Base-by-base conservation (phyloP, 208 protist species). In the Leishmania lainsoni region DNA sequence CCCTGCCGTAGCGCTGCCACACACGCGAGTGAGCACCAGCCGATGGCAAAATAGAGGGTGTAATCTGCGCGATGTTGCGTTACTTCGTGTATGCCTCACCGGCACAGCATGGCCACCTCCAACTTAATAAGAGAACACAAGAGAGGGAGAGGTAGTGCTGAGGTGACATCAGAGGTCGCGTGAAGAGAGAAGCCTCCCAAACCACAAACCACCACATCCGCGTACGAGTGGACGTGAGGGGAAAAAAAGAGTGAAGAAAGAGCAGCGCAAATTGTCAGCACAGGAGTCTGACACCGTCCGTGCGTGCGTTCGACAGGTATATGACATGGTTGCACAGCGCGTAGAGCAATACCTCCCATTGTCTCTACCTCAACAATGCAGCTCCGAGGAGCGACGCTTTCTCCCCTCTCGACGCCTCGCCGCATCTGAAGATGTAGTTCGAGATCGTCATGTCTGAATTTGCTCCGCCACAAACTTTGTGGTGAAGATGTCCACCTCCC, bases 401-500 rank as follows among this genome's bases (percentile, higher is more conserved):
- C 42, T 54, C 20, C 1, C 69, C 69, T n/a, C 39, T 32, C 54
- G 10, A 54, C 20, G 42, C 48, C 10, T n/a, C 32, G 20, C 26
- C 35, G n/a, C 12, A 29, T 16, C n/a, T 0, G 35, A 22, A 22
- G 48, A 9, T 9, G 58, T 0, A 22, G 12, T 12, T 35, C 45
- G 70, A 20, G 6, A 48, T 52, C 51, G 6, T 81, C 78, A 83
- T 54, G 58, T 69, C 5, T 71, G 56, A 17, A 77, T 75, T 32
- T 70, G 80, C 73, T 83, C 82, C 2, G 91, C 94, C 39, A 82
- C 86, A 70, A 96, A 97, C 76, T 88, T 91, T 10, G 90, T 93
- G n/a, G 88, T 92, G 77, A 94, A 97, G 49, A 63, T 70, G 16
- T 81, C 81, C 12, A 95, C 70, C 29, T 95, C 87, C 14, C 91